These are phyloP conservation scores for Parsonsia alboflavescens DNA, from an alignment of 257 asterid species.

Conservation along the genomic window DNA sequence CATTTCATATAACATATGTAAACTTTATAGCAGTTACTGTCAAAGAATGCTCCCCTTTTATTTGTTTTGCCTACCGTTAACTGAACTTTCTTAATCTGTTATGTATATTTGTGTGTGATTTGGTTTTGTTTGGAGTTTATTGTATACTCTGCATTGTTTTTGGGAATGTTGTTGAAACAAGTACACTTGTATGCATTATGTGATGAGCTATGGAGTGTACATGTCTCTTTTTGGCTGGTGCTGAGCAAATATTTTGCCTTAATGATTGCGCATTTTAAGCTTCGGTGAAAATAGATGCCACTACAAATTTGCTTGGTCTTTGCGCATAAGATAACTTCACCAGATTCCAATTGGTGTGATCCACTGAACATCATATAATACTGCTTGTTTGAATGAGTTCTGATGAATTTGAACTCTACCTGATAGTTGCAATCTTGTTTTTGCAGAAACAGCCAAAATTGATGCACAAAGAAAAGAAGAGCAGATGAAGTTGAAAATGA, in stretches of 20 bases:
- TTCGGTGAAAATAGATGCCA: background rate
- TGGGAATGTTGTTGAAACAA: background rate
- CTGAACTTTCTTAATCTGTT: background rate
- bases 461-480: conserved; percentile 63
- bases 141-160: background rate
- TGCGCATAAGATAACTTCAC: background rate
- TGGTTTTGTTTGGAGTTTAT: background rate
- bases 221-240: background rate
- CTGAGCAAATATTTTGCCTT: background rate
- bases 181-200: no score
- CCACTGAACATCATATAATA: background rate
- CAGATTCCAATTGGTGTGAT: background rate
- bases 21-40: background rate
- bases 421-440: background rate
- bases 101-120: background rate
- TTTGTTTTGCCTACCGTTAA: background rate
- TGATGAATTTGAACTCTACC: background rate
- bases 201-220: background rate
- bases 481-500: conserved; percentile 38
- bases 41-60: background rate
- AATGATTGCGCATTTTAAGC: background rate
- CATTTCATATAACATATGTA: background rate
- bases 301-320: background rate
- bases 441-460: conserved; percentile 58
- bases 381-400: background rate